A percentile compares a stretch with the other conserved stretches of the same genome.
Conservation (phyloP, 2,329 filamentous ascomycete species). For the Pseudogymnoascus sp. region DNA sequence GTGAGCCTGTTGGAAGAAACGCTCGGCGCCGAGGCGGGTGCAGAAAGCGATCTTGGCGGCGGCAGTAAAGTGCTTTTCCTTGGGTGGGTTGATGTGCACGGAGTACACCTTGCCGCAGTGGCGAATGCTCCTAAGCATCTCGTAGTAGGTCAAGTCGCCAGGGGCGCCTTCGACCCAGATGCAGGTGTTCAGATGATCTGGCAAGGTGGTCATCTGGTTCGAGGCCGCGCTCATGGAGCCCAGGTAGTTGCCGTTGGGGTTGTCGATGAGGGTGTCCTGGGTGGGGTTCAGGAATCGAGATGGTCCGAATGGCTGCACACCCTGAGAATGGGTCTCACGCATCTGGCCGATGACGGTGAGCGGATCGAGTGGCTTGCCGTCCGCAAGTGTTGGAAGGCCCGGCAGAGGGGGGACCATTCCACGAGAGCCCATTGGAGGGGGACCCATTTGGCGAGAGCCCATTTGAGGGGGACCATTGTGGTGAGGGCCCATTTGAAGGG, state of each 20-base stretch:
- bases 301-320: not conserved
- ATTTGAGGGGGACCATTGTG: not conserved
- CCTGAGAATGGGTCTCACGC: not conserved
- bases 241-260: conserved; percentile 1
- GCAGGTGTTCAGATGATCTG: conserved; percentile 18
- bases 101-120: conserved; percentile 16
- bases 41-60: conserved; percentile 20
- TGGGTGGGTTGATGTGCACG: conserved; percentile 15
- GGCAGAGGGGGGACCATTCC: not conserved
- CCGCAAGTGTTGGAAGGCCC: not conserved
- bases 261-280: not conserved
- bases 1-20: conserved; percentile 2
- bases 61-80: conserved; percentile 8
- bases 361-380: not conserved
- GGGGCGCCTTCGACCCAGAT: conserved; percentile 21
- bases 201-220: conserved; percentile 11
- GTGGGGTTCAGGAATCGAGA: not conserved
- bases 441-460: not conserved
- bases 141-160: not conserved
- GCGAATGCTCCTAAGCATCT: conserved; percentile 18
- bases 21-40: not conserved
- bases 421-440: not conserved
- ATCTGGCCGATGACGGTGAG: not conserved
- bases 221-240: conserved; percentile 4
- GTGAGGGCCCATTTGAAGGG: not conserved